Conservation (phyloP, 345 rosid species). For the Gossypium mustelinum region DNA sequence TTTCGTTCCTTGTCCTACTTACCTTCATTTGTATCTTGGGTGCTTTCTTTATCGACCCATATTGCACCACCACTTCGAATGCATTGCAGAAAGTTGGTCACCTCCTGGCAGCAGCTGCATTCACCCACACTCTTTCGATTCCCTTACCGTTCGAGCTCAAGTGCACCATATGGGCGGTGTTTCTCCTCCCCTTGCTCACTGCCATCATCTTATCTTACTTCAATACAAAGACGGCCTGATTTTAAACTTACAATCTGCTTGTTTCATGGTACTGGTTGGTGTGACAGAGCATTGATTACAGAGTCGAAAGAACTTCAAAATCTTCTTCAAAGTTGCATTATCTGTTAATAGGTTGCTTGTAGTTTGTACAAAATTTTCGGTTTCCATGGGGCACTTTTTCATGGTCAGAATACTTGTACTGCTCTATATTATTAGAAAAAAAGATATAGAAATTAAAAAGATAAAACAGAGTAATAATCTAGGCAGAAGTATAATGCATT, state of each 20-base stretch:
- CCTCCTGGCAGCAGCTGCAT: constrained; percentile 3
- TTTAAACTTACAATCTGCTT: not conserved
- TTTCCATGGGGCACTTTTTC: too few species aligned
- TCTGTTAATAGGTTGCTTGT: not conserved
- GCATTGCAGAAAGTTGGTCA: not conserved
- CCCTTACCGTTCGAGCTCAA: not conserved
- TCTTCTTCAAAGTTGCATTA: not conserved
- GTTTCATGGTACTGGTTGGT: not conserved
- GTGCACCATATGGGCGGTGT: not conserved
- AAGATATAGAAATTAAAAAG: too few species aligned
- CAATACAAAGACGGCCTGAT: not conserved
- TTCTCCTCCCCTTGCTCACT: not conserved
- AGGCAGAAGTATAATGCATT: too few species aligned
- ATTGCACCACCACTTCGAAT: not conserved
- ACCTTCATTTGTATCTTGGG: not conserved
- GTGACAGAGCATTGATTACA: not conserved
- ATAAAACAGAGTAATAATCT: too few species aligned
- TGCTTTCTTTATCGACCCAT: not conserved
- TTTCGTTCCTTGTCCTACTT: not conserved
- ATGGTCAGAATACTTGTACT: too few species aligned
- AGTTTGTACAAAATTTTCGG: not conserved
- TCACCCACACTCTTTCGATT: not conserved
- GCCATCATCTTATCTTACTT: not conserved
- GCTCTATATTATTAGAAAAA: too few species aligned
- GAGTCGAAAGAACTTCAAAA: not conserved